Evolutionary conservation across 2,329 filamentous ascomycete species (phyloP).

Genomic region (Cladosporium colombiae): DNA sequence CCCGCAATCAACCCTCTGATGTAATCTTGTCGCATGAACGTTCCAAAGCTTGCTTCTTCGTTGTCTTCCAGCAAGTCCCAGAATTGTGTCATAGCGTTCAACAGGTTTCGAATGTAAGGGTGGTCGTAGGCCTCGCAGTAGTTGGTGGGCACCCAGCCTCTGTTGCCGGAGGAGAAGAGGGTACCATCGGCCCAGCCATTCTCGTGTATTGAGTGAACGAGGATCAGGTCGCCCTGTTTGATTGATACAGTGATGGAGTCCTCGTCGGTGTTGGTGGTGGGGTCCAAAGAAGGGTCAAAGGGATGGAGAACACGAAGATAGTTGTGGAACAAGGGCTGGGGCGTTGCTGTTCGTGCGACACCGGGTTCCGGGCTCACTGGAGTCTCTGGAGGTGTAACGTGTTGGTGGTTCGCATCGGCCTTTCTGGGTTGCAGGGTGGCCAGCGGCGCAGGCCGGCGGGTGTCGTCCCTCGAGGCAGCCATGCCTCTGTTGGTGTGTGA

Average conservation of each 20-base stretch:
- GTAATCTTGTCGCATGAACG: conserved; percentile 89
- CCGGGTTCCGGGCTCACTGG: conserved; percentile 24
- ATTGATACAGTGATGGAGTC: conserved; percentile 74
- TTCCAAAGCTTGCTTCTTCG: conserved; percentile 67
- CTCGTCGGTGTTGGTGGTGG: conserved; percentile 69
- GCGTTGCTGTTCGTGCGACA: conserved; percentile 18
- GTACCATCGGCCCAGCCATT: conserved; percentile 99
- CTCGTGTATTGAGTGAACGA: conserved; percentile 94
- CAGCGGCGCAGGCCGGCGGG: conserved; percentile 13
- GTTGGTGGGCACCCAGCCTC: conserved; percentile 96
- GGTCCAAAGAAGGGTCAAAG: conserved; percentile 77
- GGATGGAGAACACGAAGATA: conserved; percentile 93
- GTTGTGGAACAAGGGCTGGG: conserved; percentile 77
- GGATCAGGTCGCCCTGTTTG: conserved; percentile 84
- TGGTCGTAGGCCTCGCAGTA: conserved; percentile 96
- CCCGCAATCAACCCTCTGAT: conserved; percentile 93
- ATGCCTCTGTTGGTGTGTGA: conserved; percentile 11
- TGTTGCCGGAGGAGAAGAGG: conserved; percentile 76
- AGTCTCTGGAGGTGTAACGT: conserved; percentile 27
- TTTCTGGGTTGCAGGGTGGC: conserved; percentile 10
- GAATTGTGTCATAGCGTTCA: conserved; percentile 85
- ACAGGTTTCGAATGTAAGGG: conserved; percentile 76
- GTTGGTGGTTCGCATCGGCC: not conserved
- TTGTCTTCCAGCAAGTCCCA: conserved; percentile 81
- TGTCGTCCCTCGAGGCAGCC: conserved; percentile 15